A percentile compares a stretch with the other conserved stretches of the same genome.
These are phyloP conservation scores for Ogataea wickerhamii DNA, from an alignment of 805 yeast species.

Conservation along the genomic window DNA sequence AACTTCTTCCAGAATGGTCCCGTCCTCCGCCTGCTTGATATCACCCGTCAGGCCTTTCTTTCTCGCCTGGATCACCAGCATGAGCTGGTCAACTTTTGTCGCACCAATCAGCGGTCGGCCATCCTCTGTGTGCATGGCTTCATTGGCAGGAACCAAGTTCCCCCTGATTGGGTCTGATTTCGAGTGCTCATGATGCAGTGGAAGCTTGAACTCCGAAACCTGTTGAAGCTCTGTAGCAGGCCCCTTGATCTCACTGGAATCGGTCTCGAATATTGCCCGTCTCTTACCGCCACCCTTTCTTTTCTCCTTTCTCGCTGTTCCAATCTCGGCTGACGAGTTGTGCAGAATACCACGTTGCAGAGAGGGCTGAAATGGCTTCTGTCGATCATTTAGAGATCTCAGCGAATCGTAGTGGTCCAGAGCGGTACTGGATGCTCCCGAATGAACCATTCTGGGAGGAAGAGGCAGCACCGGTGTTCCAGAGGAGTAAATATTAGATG, in stretches of 20 bases:
- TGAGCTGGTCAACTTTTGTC: conserved; percentile 84
- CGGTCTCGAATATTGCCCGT: neutral
- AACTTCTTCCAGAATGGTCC: conserved; percentile 55
- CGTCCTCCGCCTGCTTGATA: conserved; percentile 65
- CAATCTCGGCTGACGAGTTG: neutral
- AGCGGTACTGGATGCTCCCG: conserved; percentile 6
- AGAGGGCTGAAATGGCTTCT: neutral
- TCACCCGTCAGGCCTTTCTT: conserved; percentile 68
- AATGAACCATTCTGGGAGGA: conserved; percentile 18
- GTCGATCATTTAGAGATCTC: neutral
- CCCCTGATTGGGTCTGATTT: conserved; percentile 9
- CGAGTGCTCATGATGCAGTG: neutral
- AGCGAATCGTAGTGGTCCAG: conserved; percentile 2
- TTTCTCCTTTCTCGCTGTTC: neutral
- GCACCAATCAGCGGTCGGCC: conserved; percentile 75
- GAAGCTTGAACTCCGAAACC: neutral
- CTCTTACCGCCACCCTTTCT: neutral
- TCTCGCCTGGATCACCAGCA: conserved; percentile 88
- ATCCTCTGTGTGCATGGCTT: conserved; percentile 49
- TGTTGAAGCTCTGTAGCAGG: conserved; percentile 3
- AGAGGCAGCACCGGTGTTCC: conserved; percentile 21
- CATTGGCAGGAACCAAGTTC: conserved; percentile 44
- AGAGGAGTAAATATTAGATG: conserved; percentile 21
- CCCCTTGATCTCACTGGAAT: neutral
- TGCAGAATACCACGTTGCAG: neutral